These are phyloP conservation scores for Hemileccinum rubropunctum DNA, from an alignment of 768 basidiomycete genomes.

Conservation along the genomic window DNA sequence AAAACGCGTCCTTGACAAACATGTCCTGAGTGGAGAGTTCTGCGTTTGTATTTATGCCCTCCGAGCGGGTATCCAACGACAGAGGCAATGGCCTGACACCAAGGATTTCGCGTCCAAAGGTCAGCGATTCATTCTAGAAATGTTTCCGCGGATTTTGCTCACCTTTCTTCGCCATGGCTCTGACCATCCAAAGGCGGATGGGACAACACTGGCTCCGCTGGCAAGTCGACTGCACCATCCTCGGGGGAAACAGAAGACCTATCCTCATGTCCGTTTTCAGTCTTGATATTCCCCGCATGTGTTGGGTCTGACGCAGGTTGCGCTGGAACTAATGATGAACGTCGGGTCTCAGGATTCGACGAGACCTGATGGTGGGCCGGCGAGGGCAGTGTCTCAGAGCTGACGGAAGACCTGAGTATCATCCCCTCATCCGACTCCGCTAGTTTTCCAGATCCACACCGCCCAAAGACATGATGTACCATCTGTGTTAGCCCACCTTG, in stretches of 20 bases:
- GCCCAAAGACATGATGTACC: constrained; percentile 93
- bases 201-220: background rate
- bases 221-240: constrained; percentile 1
- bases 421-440: constrained; percentile 16
- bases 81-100: constrained; percentile 28
- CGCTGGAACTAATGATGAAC: constrained; percentile 8
- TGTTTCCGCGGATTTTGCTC: constrained; percentile 5
- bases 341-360: constrained; percentile 9
- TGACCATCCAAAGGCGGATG: constrained; percentile 3
- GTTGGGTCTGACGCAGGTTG: background rate
- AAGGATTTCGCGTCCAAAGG: constrained; percentile 1
- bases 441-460: constrained; percentile 50
- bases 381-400: constrained; percentile 20
- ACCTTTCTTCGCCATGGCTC: constrained; percentile 19
- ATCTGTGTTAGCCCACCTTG: constrained; percentile 98
- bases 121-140: constrained; percentile 2
- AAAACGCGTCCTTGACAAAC: constrained; percentile 96
- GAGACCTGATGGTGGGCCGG: constrained; percentile 3
- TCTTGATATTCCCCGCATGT: background rate
- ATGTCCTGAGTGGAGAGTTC: constrained; percentile 78
- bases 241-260: background rate
- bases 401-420: constrained; percentile 17
- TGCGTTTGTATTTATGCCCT: constrained; percentile 27
- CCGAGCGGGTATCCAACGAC: constrained; percentile 15
- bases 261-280: constrained; percentile 1